Evolutionary conservation across 768 basidiomycete species (phyloP), one percentile per base, ranked within the genome.

Genomic region (Boletus tylopilopsis): DNA sequence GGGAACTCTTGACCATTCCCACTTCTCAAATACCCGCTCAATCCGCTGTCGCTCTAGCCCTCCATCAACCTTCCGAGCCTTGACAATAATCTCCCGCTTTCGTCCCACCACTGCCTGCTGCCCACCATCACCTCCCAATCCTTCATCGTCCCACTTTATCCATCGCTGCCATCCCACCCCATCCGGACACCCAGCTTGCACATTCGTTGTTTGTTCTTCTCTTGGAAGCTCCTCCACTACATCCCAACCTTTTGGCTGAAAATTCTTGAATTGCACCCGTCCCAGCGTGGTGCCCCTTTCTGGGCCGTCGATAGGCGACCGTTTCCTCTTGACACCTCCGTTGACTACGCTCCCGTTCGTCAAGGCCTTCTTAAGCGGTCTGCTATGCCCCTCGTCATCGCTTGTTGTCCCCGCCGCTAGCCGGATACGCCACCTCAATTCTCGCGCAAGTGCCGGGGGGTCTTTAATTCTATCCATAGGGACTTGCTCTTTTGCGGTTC

Each of bases 401-500:
- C 86, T 89, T 15, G 71, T 63, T 50, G 79, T 71, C 24, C 87
- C 86, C 6, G 74, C 68, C 5, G 81, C 80, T 37, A 81, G 68
- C 47, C 79, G 78, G 24, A 85, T 76, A 42, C 94, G 78, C 94
- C 94, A 96, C 37, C 87, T 75, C 37, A 96, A 69, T 64, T 96
- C 94, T 55, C 90, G 74, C 16, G 91, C 91, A 46, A 92, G 64
- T 3, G 85, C 86, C 4, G 87, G 71, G 16, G 87, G 79, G 68
- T 96, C 94, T 62, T 88, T 89, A 50, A 94, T 79, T 46, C 82
- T 80, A 56, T 94, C 93, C 9, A 63, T 57, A 1, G 94, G 94
- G 18, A 95, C 81, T 49, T 88, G 81, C 45, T 94, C 93, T 60
- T 80, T 86, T 3, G 81, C 79, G 58, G 91, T 84, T 60, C 84